A percentile compares a stretch with the other conserved stretches of the same genome.
phyloP scores from a whole-genome alignment of 768 basidiomycete species.

The Tricholoma sp. region DNA sequence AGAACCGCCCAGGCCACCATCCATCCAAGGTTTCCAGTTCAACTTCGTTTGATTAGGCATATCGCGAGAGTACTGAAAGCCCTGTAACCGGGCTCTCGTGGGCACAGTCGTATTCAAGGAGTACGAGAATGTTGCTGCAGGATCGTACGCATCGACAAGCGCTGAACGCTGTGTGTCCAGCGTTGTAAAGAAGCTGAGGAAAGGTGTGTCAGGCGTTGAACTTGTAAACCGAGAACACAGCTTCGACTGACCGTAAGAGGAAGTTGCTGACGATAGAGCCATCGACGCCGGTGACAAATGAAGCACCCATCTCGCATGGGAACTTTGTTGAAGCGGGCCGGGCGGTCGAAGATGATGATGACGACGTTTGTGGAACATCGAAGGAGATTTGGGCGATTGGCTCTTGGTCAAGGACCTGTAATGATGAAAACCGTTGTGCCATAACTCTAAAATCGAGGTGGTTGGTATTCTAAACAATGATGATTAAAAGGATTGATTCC shows the following conservation, averaged over 20 bases:
- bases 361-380: conserved; percentile 57
- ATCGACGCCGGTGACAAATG: conserved; percentile 74
- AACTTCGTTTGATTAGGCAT: conserved; percentile 83
- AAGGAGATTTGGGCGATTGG: conserved; percentile 77
- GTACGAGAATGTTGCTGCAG: conserved; percentile 87
- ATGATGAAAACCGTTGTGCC: conserved; percentile 70
- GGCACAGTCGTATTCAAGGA: conserved; percentile 83
- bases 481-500: conserved; percentile 13
- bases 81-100: conserved; percentile 67
- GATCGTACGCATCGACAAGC: conserved; percentile 72
- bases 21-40: conserved; percentile 71
- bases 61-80: conserved; percentile 53
- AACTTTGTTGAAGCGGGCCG: conserved; percentile 66
- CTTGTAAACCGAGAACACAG: background rate
- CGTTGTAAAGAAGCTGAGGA: conserved; percentile 72
- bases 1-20: conserved; percentile 51
- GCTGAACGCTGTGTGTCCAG: conserved; percentile 74
- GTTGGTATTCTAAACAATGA: background rate
- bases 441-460: conserved; percentile 39
- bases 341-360: conserved; percentile 29
- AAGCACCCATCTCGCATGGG: conserved; percentile 67
- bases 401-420: conserved; percentile 82
- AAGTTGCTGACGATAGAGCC: conserved; percentile 67
- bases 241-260: conserved; percentile 58
- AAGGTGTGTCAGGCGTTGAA: conserved; percentile 8